Percentiles rank a stretch among this genome's conserved stretches.
phyloP scores from a whole-genome alignment of 169 alveolate species.

The Plasmodium chabaudi region DNA sequence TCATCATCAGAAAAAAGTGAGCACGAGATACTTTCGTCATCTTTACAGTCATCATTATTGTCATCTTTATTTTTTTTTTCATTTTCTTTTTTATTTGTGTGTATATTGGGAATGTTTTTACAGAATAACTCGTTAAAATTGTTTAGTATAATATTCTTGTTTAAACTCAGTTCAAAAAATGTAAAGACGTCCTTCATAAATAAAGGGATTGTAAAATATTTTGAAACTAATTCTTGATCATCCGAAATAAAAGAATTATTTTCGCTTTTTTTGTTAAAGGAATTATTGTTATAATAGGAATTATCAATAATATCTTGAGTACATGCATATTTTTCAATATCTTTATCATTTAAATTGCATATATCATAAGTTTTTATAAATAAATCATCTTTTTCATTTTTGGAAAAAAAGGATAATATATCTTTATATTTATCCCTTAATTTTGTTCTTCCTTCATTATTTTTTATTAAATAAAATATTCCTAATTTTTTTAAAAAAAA shows the following conservation, averaged over 20 bases:
- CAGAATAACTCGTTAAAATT: slow-evolving; percentile 43
- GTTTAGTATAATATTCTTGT: slow-evolving; percentile 42
- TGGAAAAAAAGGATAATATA: slow-evolving; percentile 13
- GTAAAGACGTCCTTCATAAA: slow-evolving; percentile 75
- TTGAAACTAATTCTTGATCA: slow-evolving; percentile 44
- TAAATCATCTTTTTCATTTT: slow-evolving; percentile 28
- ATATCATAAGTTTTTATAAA: slow-evolving; percentile 39
- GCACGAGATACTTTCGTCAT: neutral
- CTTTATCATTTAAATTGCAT: slow-evolving; percentile 5
- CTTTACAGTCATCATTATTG: neutral
- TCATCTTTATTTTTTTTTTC: neutral
- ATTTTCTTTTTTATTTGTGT: slow-evolving; percentile 6
- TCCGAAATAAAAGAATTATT: slow-evolving; percentile 57
- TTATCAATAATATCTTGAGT: slow-evolving; percentile 47
- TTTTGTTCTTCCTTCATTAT: slow-evolving; percentile 16
- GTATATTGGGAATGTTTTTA: neutral
- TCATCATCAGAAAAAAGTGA: neutral
- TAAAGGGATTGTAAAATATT: slow-evolving; percentile 63
- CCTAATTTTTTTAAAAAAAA: slow-evolving; percentile 69
- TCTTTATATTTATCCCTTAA: slow-evolving; percentile 29
- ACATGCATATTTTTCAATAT: slow-evolving; percentile 5
- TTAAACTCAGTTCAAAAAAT: slow-evolving; percentile 61
- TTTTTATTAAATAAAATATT: slow-evolving; percentile 67
- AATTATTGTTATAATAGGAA: slow-evolving; percentile 47
- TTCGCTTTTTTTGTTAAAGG: slow-evolving; percentile 35